Conservation (phyloP, 1,284 basidiomycete species). For the Sparassis latifolia region DNA sequence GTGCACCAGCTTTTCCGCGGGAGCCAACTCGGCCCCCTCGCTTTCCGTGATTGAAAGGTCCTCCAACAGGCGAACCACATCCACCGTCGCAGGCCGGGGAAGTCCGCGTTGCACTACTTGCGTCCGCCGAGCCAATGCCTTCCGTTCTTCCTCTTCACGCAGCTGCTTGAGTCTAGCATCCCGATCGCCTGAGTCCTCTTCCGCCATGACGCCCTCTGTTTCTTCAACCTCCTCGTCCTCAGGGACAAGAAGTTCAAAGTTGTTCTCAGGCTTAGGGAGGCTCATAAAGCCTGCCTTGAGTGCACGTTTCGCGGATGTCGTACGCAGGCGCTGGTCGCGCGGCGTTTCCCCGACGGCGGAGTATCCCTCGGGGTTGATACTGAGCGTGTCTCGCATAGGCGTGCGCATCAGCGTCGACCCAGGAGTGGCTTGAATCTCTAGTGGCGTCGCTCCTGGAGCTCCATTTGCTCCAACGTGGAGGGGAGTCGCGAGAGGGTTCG, state of each 20-base stretch:
- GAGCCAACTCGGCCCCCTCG: conserved; percentile 28
- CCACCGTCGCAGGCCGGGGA: conserved; percentile 83
- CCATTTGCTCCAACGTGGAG: conserved; percentile 42
- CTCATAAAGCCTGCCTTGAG: conserved; percentile 79
- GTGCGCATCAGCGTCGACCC: conserved; percentile 62
- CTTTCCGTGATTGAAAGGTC: conserved; percentile 50
- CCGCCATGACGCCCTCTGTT: conserved; percentile 35
- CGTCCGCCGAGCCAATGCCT: conserved; percentile 75
- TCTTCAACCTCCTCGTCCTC: conserved; percentile 73
- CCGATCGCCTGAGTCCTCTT: conserved; percentile 90
- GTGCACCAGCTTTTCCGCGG: conserved; percentile 67
- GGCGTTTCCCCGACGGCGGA: conserved; percentile 62
- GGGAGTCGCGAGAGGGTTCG: conserved; percentile 92
- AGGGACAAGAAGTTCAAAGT: conserved; percentile 92
- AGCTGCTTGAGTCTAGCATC: conserved; percentile 72
- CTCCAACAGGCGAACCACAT: conserved; percentile 59
- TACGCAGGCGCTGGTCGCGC: conserved; percentile 61
- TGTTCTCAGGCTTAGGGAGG: conserved; percentile 93
- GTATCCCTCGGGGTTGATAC: conserved; percentile 75
- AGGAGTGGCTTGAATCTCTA: conserved; percentile 34
- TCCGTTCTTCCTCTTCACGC: conserved; percentile 74
- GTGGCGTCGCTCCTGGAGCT: conserved; percentile 55
- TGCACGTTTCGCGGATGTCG: conserved; percentile 61
- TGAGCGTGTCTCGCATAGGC: conserved; percentile 86
- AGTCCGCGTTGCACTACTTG: conserved; percentile 79